Conservation (phyloP, 2,329 filamentous ascomycete genomes). For the Hymenoscyphus linearis region DNA sequence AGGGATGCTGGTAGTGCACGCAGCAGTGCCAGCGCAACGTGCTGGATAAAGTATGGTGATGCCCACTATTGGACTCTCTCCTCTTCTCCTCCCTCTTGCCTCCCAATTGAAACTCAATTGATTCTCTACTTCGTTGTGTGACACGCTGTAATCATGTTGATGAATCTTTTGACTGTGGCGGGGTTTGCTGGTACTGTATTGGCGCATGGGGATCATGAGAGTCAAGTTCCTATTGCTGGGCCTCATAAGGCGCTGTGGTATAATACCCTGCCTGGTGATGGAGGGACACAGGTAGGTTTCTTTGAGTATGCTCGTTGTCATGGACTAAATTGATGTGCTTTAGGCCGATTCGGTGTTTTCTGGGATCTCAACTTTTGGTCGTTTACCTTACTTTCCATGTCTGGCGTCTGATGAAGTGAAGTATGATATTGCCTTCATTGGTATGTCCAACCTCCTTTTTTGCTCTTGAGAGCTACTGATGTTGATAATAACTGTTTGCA, state of each 20-base stretch:
- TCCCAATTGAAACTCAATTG: not conserved
- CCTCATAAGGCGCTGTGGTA: conserved; percentile 77
- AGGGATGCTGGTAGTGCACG: conserved; percentile 10
- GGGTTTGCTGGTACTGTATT: conserved; percentile 56
- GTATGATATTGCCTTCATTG: conserved; percentile 83
- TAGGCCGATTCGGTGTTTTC: conserved; percentile 85
- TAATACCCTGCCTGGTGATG: conserved; percentile 75
- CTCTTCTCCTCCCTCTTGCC: conserved; percentile 3
- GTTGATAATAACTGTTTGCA: conserved; percentile 30
- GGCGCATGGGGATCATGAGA: conserved; percentile 89
- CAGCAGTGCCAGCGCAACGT: conserved; percentile 20
- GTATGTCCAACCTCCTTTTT: conserved; percentile 36
- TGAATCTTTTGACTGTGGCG: conserved; percentile 23
- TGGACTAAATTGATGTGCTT: conserved; percentile 14
- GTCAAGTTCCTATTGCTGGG: conserved; percentile 40
- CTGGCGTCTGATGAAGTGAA: conserved; percentile 62
- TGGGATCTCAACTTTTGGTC: conserved; percentile 80
- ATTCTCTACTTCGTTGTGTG: not conserved
- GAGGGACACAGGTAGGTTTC: conserved; percentile 65
- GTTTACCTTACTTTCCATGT: conserved; percentile 72
- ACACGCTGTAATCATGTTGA: conserved; percentile 23
- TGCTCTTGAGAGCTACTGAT: not conserved
- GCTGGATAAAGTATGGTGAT: conserved; percentile 12
- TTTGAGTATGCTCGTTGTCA: conserved; percentile 5
- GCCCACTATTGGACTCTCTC: conserved; percentile 5